These are phyloP conservation scores for Leccinum truebloodii DNA, from an alignment of 768 basidiomycete species.

Conservation along the genomic window DNA sequence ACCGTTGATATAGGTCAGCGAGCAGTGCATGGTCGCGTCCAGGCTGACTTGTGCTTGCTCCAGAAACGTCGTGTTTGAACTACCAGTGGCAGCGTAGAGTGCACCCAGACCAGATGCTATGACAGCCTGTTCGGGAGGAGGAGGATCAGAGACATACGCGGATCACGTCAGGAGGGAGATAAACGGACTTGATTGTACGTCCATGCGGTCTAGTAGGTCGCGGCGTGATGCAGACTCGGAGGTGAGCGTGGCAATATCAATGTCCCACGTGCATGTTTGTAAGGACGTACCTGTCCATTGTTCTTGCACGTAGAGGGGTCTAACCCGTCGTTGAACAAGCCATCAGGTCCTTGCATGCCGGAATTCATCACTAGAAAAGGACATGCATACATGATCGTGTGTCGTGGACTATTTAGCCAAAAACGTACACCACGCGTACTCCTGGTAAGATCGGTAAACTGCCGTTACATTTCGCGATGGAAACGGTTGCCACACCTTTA, in stretches of 20 bases:
- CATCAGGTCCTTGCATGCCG: conserved; percentile 31
- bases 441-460: conserved; percentile 8
- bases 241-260: not conserved
- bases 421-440: conserved; percentile 33
- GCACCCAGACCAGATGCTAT: conserved; percentile 54
- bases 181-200: conserved; percentile 55
- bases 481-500: conserved; percentile 35
- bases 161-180: not conserved
- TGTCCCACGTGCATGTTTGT: no score
- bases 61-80: conserved; percentile 38
- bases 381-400: not conserved
- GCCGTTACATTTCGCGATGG: not conserved
- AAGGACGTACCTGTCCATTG: conserved; percentile 23
- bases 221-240: not conserved
- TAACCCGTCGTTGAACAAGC: conserved; percentile 34
- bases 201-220: conserved; percentile 48
- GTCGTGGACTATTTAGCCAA: not conserved
- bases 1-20: conserved; percentile 36
- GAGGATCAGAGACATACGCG: not conserved
- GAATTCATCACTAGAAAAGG: conserved; percentile 24
- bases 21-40: conserved; percentile 45
- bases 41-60: conserved; percentile 53
- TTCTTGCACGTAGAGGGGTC: conserved; percentile 28
- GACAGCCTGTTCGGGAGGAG: conserved; percentile 41
- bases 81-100: conserved; percentile 41